Conservation (phyloP, 176 grass and related monocot genomes). For the Panicum miliaceum region DNA sequence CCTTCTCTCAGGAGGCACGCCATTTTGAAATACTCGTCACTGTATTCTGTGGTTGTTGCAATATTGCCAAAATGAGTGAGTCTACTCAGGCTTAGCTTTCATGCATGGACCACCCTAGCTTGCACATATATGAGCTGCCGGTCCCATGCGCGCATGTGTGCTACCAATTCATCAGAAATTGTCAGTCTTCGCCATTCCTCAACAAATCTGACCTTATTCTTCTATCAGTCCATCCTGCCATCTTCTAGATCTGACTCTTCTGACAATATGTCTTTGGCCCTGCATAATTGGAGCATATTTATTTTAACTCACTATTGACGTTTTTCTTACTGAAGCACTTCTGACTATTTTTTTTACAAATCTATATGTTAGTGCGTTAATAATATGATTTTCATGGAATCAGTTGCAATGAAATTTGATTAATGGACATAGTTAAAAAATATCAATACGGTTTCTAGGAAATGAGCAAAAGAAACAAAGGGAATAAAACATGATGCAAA, state of each 20-base stretch:
- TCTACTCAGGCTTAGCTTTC: background rate
- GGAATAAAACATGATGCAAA: background rate
- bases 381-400: background rate
- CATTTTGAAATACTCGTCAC: background rate
- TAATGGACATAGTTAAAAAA: background rate
- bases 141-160: conserved; percentile 9
- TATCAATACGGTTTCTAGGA: background rate
- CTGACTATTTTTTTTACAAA: background rate
- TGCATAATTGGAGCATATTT: background rate
- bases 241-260: conserved; percentile 41
- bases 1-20: background rate
- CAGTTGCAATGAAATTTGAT: background rate
- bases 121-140: conserved; percentile 36
- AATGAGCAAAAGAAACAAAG: background rate
- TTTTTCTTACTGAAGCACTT: background rate
- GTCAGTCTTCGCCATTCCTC: background rate
- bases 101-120: conserved; percentile 46
- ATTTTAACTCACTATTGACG: background rate
- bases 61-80: background rate
- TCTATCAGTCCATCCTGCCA: background rate
- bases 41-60: background rate
- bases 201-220: conserved; percentile 24
- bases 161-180: conserved; percentile 5
- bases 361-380: background rate
- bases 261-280: background rate